Evolutionary conservation across 2,329 filamentous ascomycete species (phyloP), one percentile per base, ranked within the genome.

Genomic region (Arthrobotrys megalospora): DNA sequence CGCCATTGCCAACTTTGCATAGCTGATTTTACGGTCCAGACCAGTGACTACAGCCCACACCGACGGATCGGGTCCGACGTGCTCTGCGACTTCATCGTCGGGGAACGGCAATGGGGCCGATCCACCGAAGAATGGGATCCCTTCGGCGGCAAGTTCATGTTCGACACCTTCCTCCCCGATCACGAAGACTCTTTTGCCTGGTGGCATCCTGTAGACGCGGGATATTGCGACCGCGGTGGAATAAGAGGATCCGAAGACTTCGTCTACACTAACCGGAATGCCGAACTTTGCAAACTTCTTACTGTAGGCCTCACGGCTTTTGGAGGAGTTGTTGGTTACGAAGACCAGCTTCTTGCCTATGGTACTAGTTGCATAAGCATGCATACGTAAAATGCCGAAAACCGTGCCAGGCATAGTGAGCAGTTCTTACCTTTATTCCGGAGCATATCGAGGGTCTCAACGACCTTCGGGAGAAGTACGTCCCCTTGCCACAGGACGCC

Each of bases 291-390:
- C 90, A 77, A 99, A 91, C 83, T 98, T 99, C 87, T 95, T 93
- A 84, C 92, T 91, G 85, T 99, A 99, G 84, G 97, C 94, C 62
- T 89, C 87, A 71, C 96, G 92, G 10, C 95, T 97, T 84, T 99
- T 99, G 72, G 96, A 98, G 83, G 94, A 97, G 87, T 99, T 99
- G 86, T 99, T 99, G 47, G 96, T 99, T 65, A 99, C 96, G 83
- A 99, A 99, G 68, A 99, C 91, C 38, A 96, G 89, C 83, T 91
- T 91, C 85, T 99, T 99, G 83, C 93, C 94, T 96, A 12, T 28
- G 16, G 16, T 16, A 12, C 7, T 43, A n/a, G 32, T 12, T n/a
- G 16, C 8, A 10, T 55, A 16, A 36, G 45, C 28, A 36, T 55
- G 10, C 21, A 48, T 48, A 10, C 34, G 14, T 6, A 12, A 12